Conservation (phyloP, 306 rosid genomes). For the Glycine tomentella region DNA sequence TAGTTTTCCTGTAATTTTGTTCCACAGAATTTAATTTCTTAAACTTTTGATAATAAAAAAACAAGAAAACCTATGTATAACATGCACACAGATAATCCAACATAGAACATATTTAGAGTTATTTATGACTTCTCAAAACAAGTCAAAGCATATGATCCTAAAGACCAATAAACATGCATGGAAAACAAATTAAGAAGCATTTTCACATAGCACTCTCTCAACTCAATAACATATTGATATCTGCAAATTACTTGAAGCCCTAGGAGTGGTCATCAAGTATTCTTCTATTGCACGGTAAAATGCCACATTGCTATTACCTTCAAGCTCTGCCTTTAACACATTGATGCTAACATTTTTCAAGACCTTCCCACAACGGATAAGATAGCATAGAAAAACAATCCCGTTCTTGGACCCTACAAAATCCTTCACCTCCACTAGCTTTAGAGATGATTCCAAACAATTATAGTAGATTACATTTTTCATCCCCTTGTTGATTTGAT, state of each 20-base stretch:
- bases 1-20: too few relatives aligned
- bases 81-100: too few relatives aligned
- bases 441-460: constrained; percentile 30
- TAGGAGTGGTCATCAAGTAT: background rate
- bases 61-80: too few relatives aligned
- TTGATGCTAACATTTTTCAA: constrained; percentile 9
- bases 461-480: too few relatives aligned
- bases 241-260: constrained; percentile 25
- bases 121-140: too few relatives aligned
- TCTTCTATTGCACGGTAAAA: background rate
- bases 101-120: too few relatives aligned
- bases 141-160: too few relatives aligned
- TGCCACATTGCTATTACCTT: background rate
- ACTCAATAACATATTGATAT: constrained; percentile 16
- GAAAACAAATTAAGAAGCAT: background rate
- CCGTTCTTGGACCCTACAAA: background rate
- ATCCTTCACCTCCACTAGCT: constrained; percentile 39
- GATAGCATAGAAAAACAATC: background rate
- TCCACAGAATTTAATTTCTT: too few relatives aligned
- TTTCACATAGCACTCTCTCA: background rate
- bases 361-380: background rate
- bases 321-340: background rate
- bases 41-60: too few relatives aligned
- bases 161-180: too few relatives aligned
- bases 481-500: too few relatives aligned